Evolutionary conservation across 1,284 basidiomycete genomes (phyloP).

Genomic region (Salmacisia buchloeana): DNA sequence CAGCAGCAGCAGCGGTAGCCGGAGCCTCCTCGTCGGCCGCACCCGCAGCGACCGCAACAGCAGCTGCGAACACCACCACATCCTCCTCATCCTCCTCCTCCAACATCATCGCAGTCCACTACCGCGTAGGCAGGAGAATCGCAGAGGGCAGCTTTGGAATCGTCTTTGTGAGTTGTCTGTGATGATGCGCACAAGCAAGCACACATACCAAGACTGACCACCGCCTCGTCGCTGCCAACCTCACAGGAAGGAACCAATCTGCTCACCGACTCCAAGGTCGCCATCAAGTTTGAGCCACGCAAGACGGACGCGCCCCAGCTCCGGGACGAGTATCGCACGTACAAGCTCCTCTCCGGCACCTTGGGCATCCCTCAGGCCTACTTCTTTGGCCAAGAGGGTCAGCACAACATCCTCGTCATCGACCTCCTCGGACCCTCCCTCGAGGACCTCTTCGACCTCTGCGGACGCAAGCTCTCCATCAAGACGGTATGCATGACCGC

Average conservation of each 20-base stretch:
- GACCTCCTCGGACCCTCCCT: slow-evolving; percentile 10
- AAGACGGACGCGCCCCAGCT: slow-evolving; percentile 11
- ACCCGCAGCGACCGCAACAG: no score
- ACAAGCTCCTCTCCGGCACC: slow-evolving; percentile 3
- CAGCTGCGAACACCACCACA: neutral
- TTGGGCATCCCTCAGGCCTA: slow-evolving; percentile 10
- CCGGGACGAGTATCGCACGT: slow-evolving; percentile 8
- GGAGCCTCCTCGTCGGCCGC: no score
- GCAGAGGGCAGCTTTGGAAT: slow-evolving; percentile 79
- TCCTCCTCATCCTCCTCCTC: slow-evolving; percentile 9
- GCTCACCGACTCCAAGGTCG: slow-evolving; percentile 9
- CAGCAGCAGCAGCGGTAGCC: neutral
- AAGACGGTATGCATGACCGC: slow-evolving; percentile 10
- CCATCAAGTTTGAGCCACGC: slow-evolving; percentile 10
- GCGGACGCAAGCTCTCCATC: slow-evolving; percentile 9
- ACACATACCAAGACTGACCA: no score
- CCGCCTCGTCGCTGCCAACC: neutral
- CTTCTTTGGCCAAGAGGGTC: slow-evolving; percentile 8
- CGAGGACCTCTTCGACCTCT: slow-evolving; percentile 9
- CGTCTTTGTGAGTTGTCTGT: no score
- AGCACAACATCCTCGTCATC: slow-evolving; percentile 11
- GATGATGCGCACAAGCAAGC: slow-evolving; percentile 53
- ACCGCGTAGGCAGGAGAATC: slow-evolving; percentile 73
- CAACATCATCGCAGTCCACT: slow-evolving; percentile 13
- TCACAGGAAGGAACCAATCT: slow-evolving; percentile 10